Conservation (phyloP, 2,329 filamentous ascomycete species). For the Stenocarpella maydis region DNA sequence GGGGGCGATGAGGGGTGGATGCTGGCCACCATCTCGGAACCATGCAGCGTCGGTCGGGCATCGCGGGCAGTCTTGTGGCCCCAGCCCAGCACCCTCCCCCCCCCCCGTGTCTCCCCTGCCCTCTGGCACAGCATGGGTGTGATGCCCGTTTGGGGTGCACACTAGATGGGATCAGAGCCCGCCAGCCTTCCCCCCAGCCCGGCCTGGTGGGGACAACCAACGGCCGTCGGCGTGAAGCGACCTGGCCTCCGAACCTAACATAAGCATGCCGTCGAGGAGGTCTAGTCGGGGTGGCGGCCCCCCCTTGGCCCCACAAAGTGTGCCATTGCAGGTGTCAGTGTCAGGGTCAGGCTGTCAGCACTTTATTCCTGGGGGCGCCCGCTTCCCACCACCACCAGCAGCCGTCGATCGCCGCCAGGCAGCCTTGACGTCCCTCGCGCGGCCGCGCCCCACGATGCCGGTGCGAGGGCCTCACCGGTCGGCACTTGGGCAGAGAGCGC, state of each 20-base stretch:
- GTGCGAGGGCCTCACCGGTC: slow-evolving; percentile 14
- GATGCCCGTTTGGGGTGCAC: not conserved
- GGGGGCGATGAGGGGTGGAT: too few relatives aligned
- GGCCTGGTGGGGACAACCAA: slow-evolving; percentile 17
- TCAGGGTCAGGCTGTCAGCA: slow-evolving; percentile 23
- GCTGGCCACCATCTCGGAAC: slow-evolving; percentile 8
- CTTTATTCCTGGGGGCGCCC: not conserved
- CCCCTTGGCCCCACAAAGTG: not conserved
- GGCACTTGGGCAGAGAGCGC: slow-evolving; percentile 21
- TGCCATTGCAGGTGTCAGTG: slow-evolving; percentile 33
- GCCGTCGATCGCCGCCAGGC: slow-evolving; percentile 14
- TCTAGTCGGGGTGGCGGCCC: not conserved
- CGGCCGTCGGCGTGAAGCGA: slow-evolving; percentile 31
- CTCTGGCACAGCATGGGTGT: not conserved
- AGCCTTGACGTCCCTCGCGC: slow-evolving; percentile 5
- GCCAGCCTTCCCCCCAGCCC: not conserved
- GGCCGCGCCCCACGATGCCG: not conserved
- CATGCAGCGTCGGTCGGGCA: slow-evolving; percentile 26
- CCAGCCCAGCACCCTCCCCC: not conserved
- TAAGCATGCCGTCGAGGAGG: not conserved
- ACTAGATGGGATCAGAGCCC: slow-evolving; percentile 7
- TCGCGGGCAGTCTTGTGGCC: slow-evolving; percentile 14
- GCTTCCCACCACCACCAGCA: not conserved
- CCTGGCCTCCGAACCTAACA: slow-evolving; percentile 17
- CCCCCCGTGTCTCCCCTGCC: slow-evolving; percentile 3